These are phyloP conservation scores for Kodamaea sp. DNA, from an alignment of 1,139 yeast species.

Conservation along the genomic window DNA sequence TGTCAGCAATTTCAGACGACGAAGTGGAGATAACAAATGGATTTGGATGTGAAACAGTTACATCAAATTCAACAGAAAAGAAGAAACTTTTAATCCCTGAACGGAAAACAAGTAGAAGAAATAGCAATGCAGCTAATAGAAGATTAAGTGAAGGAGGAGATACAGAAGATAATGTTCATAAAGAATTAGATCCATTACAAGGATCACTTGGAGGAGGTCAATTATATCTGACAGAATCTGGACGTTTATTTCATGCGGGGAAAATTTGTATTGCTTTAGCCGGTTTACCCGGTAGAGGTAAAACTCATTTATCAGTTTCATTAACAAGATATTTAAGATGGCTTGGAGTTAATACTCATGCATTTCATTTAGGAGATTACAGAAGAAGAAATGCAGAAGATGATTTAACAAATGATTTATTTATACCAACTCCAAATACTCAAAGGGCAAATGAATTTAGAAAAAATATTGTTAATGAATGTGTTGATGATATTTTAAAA, in stretches of 20 bases:
- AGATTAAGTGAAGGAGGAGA: slow-evolving; percentile 32
- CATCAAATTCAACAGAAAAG: slow-evolving; percentile 16
- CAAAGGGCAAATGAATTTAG: slow-evolving; percentile 55
- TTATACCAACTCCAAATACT: slow-evolving; percentile 57
- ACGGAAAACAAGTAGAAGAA: slow-evolving; percentile 22
- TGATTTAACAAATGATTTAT: slow-evolving; percentile 66
- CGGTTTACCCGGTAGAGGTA: slow-evolving; percentile 96
- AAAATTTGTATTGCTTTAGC: slow-evolving; percentile 84
- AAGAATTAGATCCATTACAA: slow-evolving; percentile 44
- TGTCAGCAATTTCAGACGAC: slow-evolving; percentile 26
- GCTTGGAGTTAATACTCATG: slow-evolving; percentile 90
- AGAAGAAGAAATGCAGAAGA: slow-evolving; percentile 60
- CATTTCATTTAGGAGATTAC: slow-evolving; percentile 91
- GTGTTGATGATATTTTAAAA: slow-evolving; percentile 63
- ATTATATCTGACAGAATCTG: slow-evolving; percentile 84
- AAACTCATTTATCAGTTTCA: slow-evolving; percentile 88
- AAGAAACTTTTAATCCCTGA: slow-evolving; percentile 10
- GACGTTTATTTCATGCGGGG: slow-evolving; percentile 92
- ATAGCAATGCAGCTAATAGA: slow-evolving; percentile 26
- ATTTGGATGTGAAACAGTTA: slow-evolving; percentile 37
- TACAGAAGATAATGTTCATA: slow-evolving; percentile 51
- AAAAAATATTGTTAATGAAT: slow-evolving; percentile 55
- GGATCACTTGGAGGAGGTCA: slow-evolving; percentile 50
- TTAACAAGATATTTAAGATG: slow-evolving; percentile 88
- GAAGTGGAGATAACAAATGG: slow-evolving; percentile 39